phyloP scores from a whole-genome alignment of 768 basidiomycete genomes.

The Chiua virens region DNA sequence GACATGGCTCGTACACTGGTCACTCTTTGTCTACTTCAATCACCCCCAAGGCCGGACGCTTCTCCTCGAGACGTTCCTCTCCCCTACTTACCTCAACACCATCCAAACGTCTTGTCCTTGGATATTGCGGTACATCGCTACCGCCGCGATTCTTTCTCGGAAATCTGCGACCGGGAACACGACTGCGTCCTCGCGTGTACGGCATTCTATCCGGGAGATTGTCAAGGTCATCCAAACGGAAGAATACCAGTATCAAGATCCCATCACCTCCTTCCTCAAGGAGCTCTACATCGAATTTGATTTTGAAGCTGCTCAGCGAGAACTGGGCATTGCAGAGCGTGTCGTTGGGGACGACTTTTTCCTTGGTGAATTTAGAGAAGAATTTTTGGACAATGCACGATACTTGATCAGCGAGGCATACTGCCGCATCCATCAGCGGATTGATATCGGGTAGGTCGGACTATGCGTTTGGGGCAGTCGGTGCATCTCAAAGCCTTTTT shows the following conservation, averaged over 20 bases:
- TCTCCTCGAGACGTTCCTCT: constrained; percentile 94
- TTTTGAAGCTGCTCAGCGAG: constrained; percentile 90
- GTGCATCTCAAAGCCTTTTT: background rate
- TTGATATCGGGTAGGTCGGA: constrained; percentile 72
- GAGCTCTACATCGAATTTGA: constrained; percentile 96
- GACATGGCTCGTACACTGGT: constrained; percentile 98
- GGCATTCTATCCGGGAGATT: constrained; percentile 87
- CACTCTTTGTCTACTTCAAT: constrained; percentile 97
- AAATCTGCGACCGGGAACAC: constrained; percentile 57
- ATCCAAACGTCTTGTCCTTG: constrained; percentile 96
- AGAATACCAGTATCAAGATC: constrained; percentile 95
- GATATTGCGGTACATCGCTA: constrained; percentile 91
- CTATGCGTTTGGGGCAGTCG: background rate
- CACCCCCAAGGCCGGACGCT: constrained; percentile 88
- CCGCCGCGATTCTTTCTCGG: constrained; percentile 89
- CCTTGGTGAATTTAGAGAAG: constrained; percentile 84
- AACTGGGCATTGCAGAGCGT: constrained; percentile 72
- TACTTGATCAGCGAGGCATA: constrained; percentile 97
- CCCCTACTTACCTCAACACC: constrained; percentile 96
- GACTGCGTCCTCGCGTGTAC: constrained; percentile 65
- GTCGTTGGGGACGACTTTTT: constrained; percentile 94
- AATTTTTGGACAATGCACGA: constrained; percentile 95
- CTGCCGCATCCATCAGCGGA: constrained; percentile 93
- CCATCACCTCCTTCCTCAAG: constrained; percentile 89
- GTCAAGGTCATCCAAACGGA: constrained; percentile 94